Evolutionary conservation across 208 protist species (phyloP).

Genomic region (Acanthamoeba healyi): DNA sequence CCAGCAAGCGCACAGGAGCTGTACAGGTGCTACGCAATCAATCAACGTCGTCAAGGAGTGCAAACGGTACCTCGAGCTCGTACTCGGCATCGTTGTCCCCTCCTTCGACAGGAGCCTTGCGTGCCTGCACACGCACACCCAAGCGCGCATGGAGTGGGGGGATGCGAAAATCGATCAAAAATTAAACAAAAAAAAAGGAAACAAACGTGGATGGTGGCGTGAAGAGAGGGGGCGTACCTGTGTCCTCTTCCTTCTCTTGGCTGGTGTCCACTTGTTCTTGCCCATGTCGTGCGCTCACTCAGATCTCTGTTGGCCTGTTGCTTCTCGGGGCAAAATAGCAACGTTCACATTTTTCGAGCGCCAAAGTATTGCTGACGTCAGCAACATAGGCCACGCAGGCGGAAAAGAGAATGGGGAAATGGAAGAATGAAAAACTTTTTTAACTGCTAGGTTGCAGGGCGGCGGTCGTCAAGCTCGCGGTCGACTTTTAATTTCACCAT

Average conservation of each 20-base stretch:
- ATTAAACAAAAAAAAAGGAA: background rate
- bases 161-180: background rate
- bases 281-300: no score
- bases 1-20: no score
- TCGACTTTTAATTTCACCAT: background rate
- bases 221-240: no score
- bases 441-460: background rate
- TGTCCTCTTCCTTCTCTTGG: no score
- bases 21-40: no score
- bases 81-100: background rate
- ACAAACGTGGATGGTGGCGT: no score
- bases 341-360: no score
- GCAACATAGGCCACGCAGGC: no score
- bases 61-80: background rate
- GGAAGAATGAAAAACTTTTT: background rate
- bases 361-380: no score
- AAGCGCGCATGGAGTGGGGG: background rate
- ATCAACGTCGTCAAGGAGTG: background rate
- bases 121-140: background rate
- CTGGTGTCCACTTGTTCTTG: no score
- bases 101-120: background rate
- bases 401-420: background rate
- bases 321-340: no score
- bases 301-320: no score
- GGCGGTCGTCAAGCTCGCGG: background rate